Evolutionary conservation across 106 monocot species (phyloP), one percentile per base, ranked within the genome.

Genomic region (Phalaenopsis aphrodite): DNA sequence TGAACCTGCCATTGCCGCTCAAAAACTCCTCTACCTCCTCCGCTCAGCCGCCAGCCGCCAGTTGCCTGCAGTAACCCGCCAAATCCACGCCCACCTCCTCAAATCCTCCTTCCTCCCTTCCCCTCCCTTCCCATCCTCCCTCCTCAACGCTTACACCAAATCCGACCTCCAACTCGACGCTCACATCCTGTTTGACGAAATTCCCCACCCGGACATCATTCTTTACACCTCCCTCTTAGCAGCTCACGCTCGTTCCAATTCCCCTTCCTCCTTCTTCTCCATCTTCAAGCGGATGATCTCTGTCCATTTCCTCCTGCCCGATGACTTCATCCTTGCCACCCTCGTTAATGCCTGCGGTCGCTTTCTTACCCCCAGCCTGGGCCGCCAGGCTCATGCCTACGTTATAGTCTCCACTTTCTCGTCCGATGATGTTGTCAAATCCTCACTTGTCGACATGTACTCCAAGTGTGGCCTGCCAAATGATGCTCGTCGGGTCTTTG

Each of bases 401-500:
- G 82, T 87, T 48, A 16, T 92, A 5, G 5, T 42, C 1, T 92
- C 88, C 24, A 65, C 81, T 0, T 89, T 79, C 78, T 79, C 46
- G 21, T 38, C 8, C 2, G 97, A 97, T 52, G 85, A 80, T 39
- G 85, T 94, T 15, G 87, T 90, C 17, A 90, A 81, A 64, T 94
- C 94, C 5, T 83, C 97, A 1, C 90, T 97, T 41, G 87, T 94
- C 42, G 86, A 92, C 46, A 92, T 91, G 92, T 94, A 98, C 83
- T 92, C 81, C 76, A 92, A 94, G 68, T 89, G 87, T 56, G 81
- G 84, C 8, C 75, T 77, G 3, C 75, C 69, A 4, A 80, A 77
- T 17, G 85, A 98, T 41, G 94, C 94, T 55, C 85, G 90, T 41
- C 85, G 81, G 49, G 94, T 92, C 64, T 98, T 98, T 66, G 91